Evolutionary conservation across 2,329 filamentous ascomycete species (phyloP).

Genomic region (Ceratocystis alfenasii): DNA sequence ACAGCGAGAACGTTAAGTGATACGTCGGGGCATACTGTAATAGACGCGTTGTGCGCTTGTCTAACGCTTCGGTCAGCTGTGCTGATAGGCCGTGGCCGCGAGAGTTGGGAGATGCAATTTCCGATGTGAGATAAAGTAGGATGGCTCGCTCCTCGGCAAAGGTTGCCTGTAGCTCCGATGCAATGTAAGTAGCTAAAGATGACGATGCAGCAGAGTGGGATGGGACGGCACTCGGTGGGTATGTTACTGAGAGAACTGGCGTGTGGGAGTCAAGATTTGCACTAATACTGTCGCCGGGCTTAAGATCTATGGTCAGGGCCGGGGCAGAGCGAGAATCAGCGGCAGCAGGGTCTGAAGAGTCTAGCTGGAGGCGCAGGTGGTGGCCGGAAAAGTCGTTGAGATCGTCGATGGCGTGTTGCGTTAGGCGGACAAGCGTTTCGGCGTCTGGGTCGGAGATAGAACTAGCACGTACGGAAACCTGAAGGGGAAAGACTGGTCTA

Average conservation of each 20-base stretch:
- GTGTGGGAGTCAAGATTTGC: conserved; percentile 57
- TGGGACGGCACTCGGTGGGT: conserved; percentile 56
- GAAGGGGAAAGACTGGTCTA: conserved; percentile 74
- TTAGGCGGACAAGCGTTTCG: conserved; percentile 61
- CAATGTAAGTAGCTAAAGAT: conserved; percentile 62
- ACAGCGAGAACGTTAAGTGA: conserved; percentile 89
- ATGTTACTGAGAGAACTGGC: conserved; percentile 64
- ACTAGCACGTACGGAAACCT: conserved; percentile 63
- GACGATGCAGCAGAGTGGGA: conserved; percentile 54
- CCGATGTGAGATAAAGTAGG: conserved; percentile 61
- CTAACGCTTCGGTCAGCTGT: conserved; percentile 44
- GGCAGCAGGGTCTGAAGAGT: background rate
- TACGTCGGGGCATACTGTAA: conserved; percentile 90
- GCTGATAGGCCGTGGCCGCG: conserved; percentile 37
- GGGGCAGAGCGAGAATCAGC: conserved; percentile 30
- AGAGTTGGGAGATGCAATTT: conserved; percentile 42
- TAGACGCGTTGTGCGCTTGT: conserved; percentile 66
- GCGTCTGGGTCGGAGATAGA: conserved; percentile 54
- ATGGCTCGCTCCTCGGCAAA: conserved; percentile 85
- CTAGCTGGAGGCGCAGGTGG: conserved; percentile 40
- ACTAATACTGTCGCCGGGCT: conserved; percentile 46
- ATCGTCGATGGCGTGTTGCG: conserved; percentile 76
- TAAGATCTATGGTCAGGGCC: conserved; percentile 59
- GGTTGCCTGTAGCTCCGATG: conserved; percentile 60
- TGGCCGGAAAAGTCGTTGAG: conserved; percentile 81